Conservation (phyloP, 164 flowering plant genomes). For the Macadamia tetraphylla region DNA sequence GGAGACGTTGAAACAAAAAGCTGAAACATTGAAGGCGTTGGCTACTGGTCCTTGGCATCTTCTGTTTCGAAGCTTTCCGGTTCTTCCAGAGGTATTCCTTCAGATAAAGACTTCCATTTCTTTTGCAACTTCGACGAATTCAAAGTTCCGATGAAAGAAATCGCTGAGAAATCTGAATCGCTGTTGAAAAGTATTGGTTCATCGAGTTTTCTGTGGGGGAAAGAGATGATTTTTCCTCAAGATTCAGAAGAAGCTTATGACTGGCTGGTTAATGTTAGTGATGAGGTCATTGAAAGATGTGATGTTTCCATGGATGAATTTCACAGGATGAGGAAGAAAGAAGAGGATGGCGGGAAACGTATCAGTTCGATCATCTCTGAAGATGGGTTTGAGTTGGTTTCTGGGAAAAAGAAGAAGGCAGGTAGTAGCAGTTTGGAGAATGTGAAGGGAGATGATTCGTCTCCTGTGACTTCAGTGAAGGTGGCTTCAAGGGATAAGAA, state of each 20-base stretch:
- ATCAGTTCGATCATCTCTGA: conserved; percentile 18
- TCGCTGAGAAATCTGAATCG: conserved; percentile 31
- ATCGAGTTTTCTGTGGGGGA: conserved; percentile 29
- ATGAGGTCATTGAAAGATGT: conserved; percentile 60
- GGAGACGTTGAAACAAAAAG: conserved; percentile 18
- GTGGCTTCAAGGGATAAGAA: conserved; percentile 50
- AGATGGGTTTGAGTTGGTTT: conserved; percentile 74
- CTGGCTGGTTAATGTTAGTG: conserved; percentile 68
- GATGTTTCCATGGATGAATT: conserved; percentile 73
- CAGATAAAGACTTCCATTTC: conserved; percentile 72
- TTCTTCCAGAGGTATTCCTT: conserved; percentile 54
- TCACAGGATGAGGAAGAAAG: conserved; percentile 37
- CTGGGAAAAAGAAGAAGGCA: conserved; percentile 65
- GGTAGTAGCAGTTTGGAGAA: conserved; percentile 6
- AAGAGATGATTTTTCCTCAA: conserved; percentile 31
- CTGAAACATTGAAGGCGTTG: conserved; percentile 23
- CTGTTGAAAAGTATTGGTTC: conserved; percentile 43
- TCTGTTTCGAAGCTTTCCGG: conserved; percentile 54
- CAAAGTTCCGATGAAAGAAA: conserved; percentile 47
- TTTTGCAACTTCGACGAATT: conserved; percentile 73
- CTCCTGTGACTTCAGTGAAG: conserved; percentile 26
- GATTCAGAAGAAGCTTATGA: conserved; percentile 47
- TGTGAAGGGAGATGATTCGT: conserved; percentile 15
- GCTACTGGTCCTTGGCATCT: conserved; percentile 38
- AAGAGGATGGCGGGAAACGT: conserved; percentile 28